Evolutionary conservation across 2,329 filamentous ascomycete species (phyloP).

Genomic region (Pyrenophora tritici-repentis): DNA sequence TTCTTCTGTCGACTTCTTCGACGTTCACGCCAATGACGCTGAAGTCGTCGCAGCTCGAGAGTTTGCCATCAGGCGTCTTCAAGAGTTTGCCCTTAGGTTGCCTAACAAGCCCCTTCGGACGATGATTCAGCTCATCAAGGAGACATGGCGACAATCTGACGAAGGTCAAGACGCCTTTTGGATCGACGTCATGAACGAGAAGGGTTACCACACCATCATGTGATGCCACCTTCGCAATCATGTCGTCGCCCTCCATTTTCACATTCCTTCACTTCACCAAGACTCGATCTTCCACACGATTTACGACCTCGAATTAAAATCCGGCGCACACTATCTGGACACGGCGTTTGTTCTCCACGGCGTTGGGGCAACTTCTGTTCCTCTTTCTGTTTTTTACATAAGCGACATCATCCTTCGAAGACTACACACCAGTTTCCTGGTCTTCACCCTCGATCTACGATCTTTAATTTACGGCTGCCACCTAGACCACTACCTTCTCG

Average conservation of each 20-base stretch:
- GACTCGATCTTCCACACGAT: constrained; percentile 5
- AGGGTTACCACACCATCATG: constrained; percentile 62
- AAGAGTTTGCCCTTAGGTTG: constrained; percentile 52
- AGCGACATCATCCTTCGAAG: constrained; percentile 9
- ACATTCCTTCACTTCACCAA: constrained; percentile 2
- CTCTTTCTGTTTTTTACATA: constrained; percentile 11
- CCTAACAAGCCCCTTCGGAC: constrained; percentile 59
- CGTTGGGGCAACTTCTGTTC: constrained; percentile 14
- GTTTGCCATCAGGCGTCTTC: constrained; percentile 57
- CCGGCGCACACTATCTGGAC: constrained; percentile 6
- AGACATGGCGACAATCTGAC: constrained; percentile 60
- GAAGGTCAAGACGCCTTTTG: constrained; percentile 57
- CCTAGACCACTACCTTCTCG: constrained; percentile 15
- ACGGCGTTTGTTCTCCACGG: constrained; percentile 12
- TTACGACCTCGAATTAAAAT: not conserved
- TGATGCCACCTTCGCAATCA: constrained; percentile 38
- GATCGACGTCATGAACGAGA: constrained; percentile 63
- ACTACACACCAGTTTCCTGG: constrained; percentile 17
- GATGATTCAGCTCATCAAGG: constrained; percentile 57
- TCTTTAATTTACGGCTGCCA: constrained; percentile 36
- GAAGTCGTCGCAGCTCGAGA: constrained; percentile 53
- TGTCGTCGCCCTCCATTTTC: not conserved
- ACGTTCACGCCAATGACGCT: constrained; percentile 50
- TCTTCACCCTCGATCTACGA: constrained; percentile 22
- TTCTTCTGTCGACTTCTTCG: constrained; percentile 44